Percentiles rank a stretch among this genome's conserved stretches.
These are phyloP conservation scores for Termitomyces sp. DNA, from an alignment of 768 basidiomycete genomes.

Conservation along the genomic window DNA sequence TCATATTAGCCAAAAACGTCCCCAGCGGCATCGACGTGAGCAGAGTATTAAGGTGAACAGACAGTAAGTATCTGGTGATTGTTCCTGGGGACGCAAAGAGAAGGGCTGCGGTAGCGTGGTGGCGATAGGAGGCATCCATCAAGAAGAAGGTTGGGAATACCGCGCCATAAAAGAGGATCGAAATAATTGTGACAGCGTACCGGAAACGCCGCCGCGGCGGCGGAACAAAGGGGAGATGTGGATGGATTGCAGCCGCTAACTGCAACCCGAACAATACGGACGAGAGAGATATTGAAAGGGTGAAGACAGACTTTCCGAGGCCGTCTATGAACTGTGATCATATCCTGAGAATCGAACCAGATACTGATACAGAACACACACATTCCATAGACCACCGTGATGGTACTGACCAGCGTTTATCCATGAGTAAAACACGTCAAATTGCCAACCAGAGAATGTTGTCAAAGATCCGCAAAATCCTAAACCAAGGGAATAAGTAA, in stretches of 20 bases:
- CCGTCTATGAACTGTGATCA: slow-evolving; percentile 77
- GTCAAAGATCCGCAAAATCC: slow-evolving; percentile 96
- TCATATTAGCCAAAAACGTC: slow-evolving; percentile 68
- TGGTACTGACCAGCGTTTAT: slow-evolving; percentile 53
- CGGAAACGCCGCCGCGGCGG: slow-evolving; percentile 42
- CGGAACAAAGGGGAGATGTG: slow-evolving; percentile 33
- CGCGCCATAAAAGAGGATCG: slow-evolving; percentile 66
- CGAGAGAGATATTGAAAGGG: slow-evolving; percentile 70
- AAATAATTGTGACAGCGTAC: slow-evolving; percentile 44
- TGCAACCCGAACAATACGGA: slow-evolving; percentile 73
- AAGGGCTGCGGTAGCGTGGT: slow-evolving; percentile 80
- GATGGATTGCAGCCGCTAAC: slow-evolving; percentile 39
- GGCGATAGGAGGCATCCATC: slow-evolving; percentile 62
- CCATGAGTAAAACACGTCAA: slow-evolving; percentile 85
- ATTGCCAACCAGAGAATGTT: slow-evolving; percentile 95
- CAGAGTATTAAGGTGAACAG: slow-evolving; percentile 64
- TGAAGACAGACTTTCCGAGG: slow-evolving; percentile 72
- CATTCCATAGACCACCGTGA: slow-evolving; percentile 67
- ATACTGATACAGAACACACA: slow-evolving; percentile 29
- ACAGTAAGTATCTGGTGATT: slow-evolving; percentile 76
- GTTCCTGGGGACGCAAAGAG: slow-evolving; percentile 89
- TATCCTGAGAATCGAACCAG: not conserved
- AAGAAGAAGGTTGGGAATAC: slow-evolving; percentile 77
- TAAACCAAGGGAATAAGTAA: slow-evolving; percentile 18
- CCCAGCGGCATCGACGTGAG: slow-evolving; percentile 66